Evolutionary conservation across 768 basidiomycete species (phyloP), one percentile per base, ranked within the genome.

Genomic region (Gloeopeniophorella convolvens): DNA sequence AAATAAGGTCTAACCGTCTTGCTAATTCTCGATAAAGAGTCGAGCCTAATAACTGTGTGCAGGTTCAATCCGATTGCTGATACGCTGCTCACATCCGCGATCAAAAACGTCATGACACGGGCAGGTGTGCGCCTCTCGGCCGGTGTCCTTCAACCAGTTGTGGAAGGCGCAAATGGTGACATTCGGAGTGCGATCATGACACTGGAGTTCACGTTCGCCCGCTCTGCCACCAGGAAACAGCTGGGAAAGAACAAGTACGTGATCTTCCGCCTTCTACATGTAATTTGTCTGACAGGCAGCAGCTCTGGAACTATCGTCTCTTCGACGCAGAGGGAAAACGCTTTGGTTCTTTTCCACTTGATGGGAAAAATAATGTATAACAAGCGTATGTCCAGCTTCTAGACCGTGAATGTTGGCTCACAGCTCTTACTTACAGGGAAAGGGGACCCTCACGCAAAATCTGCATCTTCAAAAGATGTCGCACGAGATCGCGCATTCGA

Each of bases 311-410:
- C 62, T 0, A 64, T 96, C 56, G 85, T 91, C 59, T 78, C 82
- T 0, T 75, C 92, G 0, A 89, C 90, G 18, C 70, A 84, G 50
- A 72, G 90, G 46, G 96, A 99, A 61, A 85, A 91, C 60, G 88
- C 82, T 52, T 70, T 99, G 13, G 81, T 79, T 9, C 68, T 99
- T 43, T 99, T 99, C 63, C 96, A 97, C 67, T 67, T 97, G 15
- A 71, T 99, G 42, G 96, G 96, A 13, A 95, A 89, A 68, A 78
- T 98, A 1, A 65, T 98, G 41, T 98, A 96, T 63, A 97, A 95
- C 65, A 99, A 98, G 67, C 81, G 96, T 96, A 36, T 48, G 79
- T 66, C 18, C 24, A 8, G 16, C 18, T 40, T 49, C 12, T 36
- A 15, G 40, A 20, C 36, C 10, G 21, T 18, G 10, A 20, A 18